Percentiles rank a stretch among this genome's conserved stretches.
These are phyloP conservation scores for Tylopilus rubrobrunneus DNA, from an alignment of 768 basidiomycete species.

Conservation along the genomic window DNA sequence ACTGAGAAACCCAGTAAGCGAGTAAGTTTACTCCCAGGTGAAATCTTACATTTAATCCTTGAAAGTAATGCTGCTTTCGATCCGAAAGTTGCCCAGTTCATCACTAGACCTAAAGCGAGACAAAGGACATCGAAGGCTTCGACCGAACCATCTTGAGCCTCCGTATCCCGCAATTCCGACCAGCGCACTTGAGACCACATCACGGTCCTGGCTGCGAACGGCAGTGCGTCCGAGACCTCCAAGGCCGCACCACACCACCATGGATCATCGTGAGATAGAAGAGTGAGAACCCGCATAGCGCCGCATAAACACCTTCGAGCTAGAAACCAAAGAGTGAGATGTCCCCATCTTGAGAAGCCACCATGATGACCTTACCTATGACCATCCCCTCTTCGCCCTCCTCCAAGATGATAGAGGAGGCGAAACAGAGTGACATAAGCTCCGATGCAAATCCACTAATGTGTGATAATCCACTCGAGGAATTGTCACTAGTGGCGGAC, in stretches of 20 bases:
- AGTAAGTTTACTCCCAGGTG: neutral
- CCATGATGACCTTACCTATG: constrained; percentile 13
- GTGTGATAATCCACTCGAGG: constrained; percentile 7
- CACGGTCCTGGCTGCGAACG: constrained; percentile 46
- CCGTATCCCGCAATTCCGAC: constrained; percentile 7
- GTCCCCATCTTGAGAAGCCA: neutral
- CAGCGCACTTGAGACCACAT: constrained; percentile 35
- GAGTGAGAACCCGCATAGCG: constrained; percentile 64
- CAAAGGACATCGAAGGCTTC: constrained; percentile 67
- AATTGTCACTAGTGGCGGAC: constrained; percentile 27
- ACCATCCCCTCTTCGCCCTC: constrained; percentile 15
- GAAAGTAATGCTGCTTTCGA: constrained; percentile 44
- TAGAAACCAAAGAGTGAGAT: constrained; percentile 6
- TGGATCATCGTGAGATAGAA: constrained; percentile 59
- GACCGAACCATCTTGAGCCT: constrained; percentile 20
- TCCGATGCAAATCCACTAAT: constrained; percentile 38
- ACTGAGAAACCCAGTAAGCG: constrained; percentile 33
- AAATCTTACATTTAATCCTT: constrained; percentile 46
- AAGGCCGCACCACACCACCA: constrained; percentile 55
- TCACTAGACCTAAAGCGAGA: constrained; percentile 69
- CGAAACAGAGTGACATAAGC: constrained; percentile 50
- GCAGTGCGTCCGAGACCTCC: constrained; percentile 42
- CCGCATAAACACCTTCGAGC: constrained; percentile 52
- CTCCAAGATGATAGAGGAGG: constrained; percentile 38
- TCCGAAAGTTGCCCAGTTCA: constrained; percentile 68